Conservation (phyloP, 371 early-diverging fungal species). For the Mortierella polycephala region DNA sequence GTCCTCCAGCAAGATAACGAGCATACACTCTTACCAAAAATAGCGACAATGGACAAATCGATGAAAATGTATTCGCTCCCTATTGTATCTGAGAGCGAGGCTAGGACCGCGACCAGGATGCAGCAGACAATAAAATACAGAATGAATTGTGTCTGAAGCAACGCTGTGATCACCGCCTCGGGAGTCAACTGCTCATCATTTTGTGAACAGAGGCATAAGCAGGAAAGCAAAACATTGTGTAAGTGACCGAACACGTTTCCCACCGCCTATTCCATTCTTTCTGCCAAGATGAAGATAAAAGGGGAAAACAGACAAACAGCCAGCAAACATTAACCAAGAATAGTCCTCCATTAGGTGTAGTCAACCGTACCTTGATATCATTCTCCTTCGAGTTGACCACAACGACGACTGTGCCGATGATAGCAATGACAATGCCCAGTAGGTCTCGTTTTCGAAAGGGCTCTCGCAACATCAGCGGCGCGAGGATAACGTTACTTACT, state of each 20-base stretch:
- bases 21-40: constrained; percentile 68
- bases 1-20: neutral
- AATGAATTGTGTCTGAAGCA: constrained; percentile 68
- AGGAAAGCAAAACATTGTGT: neutral
- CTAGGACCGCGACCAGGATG: constrained; percentile 55
- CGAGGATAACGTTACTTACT: constrained; percentile 77
- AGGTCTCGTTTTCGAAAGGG: constrained; percentile 72
- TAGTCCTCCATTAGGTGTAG: neutral
- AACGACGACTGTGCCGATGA: constrained; percentile 75
- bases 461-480: constrained; percentile 78
- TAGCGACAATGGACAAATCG: constrained; percentile 76
- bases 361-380: constrained; percentile 62
- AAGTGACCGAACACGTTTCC: neutral
- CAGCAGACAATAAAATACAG: constrained; percentile 68
- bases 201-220: constrained; percentile 13
- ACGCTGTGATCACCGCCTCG: constrained; percentile 67
- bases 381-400: constrained; percentile 72
- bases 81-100: constrained; percentile 63
- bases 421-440: constrained; percentile 75
- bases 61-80: constrained; percentile 73
- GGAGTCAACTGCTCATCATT: constrained; percentile 63
- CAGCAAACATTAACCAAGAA: no score
- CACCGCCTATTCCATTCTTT: constrained; percentile 3
- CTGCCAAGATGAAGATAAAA: constrained; percentile 8
- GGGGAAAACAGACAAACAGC: no score